Conservation (phyloP, 2,329 filamentous ascomycete genomes). For the Cucurbitaria berberidis region DNA sequence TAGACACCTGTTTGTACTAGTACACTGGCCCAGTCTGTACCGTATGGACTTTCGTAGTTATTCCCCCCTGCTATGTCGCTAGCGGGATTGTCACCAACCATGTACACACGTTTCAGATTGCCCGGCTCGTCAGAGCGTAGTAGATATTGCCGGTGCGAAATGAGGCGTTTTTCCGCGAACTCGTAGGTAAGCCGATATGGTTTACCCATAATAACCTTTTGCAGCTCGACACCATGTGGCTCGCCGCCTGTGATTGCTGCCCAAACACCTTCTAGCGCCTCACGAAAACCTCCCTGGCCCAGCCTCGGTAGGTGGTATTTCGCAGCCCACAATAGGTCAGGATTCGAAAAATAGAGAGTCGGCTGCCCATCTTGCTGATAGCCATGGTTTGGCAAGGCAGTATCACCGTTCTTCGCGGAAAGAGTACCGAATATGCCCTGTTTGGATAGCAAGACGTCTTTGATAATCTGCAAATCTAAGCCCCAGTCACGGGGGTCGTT, state of each 20-base stretch:
- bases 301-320: conserved; percentile 83
- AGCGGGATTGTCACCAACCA: conserved; percentile 79
- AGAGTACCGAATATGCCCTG: conserved; percentile 82
- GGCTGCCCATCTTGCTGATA: conserved; percentile 85
- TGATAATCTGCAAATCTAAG: conserved; percentile 81
- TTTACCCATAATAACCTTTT: conserved; percentile 79
- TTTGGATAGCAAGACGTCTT: conserved; percentile 81
- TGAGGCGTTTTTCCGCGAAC: conserved; percentile 79
- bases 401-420: conserved; percentile 72
- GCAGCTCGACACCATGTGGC: conserved; percentile 60
- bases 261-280: conserved; percentile 83
- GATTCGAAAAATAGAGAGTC: conserved; percentile 83
- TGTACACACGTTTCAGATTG: conserved; percentile 79
- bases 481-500: conserved; percentile 98
- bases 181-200: conserved; percentile 78
- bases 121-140: conserved; percentile 47
- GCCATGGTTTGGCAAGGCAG: conserved; percentile 70
- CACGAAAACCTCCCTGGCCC: conserved; percentile 89
- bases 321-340: conserved; percentile 88
- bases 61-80: conserved; percentile 92
- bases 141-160: conserved; percentile 62
- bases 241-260: conserved; percentile 68
- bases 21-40: conserved; percentile 78
- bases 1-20: conserved; percentile 84
- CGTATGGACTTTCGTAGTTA: conserved; percentile 68